Base-by-base conservation (phyloP, 192 early-diverging fungal species). In the Coemansia sp. region DNA sequence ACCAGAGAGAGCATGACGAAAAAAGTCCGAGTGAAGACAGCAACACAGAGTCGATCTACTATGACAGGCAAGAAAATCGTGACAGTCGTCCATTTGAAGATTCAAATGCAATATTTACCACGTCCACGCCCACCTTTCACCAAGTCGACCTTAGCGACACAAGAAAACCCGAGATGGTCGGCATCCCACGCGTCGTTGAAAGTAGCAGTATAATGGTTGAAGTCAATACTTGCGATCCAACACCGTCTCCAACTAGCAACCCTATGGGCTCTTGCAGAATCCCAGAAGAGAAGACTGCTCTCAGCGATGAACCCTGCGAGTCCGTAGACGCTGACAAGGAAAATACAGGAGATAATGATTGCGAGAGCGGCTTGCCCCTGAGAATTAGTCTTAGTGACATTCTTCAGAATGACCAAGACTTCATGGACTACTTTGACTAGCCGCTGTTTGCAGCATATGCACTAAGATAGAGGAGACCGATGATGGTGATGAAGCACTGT, bases 11-110 rank as follows among this genome's bases (percentile, higher is more conserved):
- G 31, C 1, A 5, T 8, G 18, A 34, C 34, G 55, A 57, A 26
- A 51, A 51, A 51, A 51, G 20, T 39, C n/a, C 25, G 21, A 63
- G 61, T 20, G 25, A 30, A n/a, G n/a, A n/a, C 31, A 37, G 12
- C 46, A n/a, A 33, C 16, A 33, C 42, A 0, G 57, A 13, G n/a
- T 48, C 64, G 1, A 52, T 21, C 31, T 45, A 53, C 25, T 21
- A 53, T 18, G 64, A 21, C 55, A 58, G 55, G 8, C 53, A 66
- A 10, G 31, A 28, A 28, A 30, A 25, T 15, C 31, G 30, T 4
- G 31, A 3, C 29, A 48, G 57, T 40, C 43, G 16, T 23, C 64
- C 64, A 29, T 66, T 58, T 29, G 64, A 66, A 49, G 28, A 66
- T 20, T 20, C 55, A 29, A 66, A 66, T 26, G 53, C 55, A 30